Conservation (phyloP, 306 rosid species). For the Mucuna pruriens region DNA sequence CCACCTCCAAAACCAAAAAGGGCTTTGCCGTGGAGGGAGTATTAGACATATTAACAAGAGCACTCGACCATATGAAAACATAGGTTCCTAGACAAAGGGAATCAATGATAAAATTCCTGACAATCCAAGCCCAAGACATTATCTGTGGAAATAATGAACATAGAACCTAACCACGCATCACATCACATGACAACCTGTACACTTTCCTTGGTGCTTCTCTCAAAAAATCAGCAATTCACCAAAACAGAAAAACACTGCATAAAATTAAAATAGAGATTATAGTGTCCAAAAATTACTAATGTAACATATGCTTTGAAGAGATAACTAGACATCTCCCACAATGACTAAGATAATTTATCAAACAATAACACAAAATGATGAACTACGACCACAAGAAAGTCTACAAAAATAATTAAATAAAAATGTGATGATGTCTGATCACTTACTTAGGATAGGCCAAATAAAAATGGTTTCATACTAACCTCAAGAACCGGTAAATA, state of each 20-base stretch:
- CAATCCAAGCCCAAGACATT: not conserved
- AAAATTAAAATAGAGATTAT: not conserved
- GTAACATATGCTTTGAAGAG: constrained; percentile 4
- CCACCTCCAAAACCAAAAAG: not conserved
- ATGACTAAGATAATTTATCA: constrained; percentile 8
- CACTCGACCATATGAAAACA: not conserved
- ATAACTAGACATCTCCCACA: constrained; percentile 15
- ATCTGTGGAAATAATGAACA: not conserved
- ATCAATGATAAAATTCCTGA: not conserved
- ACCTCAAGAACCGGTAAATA: constrained; percentile 96
- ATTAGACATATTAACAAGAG: not conserved
- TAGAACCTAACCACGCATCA: not conserved
- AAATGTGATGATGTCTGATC: not conserved
- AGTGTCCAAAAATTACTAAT: not conserved
- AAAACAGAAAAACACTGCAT: not conserved
- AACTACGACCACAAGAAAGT: constrained; percentile 1
- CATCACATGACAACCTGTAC: not conserved
- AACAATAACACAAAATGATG: constrained; percentile 13
- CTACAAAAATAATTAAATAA: not conserved
- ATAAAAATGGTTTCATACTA: constrained; percentile 36
- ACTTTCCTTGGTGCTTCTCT: not conserved
- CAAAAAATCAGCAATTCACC: constrained; percentile 22
- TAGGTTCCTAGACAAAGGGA: not conserved
- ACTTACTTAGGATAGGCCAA: not conserved
- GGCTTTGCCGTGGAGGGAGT: not conserved